Conservation (phyloP, 805 yeast genomes). For the Lipomyces mesembrius region DNA sequence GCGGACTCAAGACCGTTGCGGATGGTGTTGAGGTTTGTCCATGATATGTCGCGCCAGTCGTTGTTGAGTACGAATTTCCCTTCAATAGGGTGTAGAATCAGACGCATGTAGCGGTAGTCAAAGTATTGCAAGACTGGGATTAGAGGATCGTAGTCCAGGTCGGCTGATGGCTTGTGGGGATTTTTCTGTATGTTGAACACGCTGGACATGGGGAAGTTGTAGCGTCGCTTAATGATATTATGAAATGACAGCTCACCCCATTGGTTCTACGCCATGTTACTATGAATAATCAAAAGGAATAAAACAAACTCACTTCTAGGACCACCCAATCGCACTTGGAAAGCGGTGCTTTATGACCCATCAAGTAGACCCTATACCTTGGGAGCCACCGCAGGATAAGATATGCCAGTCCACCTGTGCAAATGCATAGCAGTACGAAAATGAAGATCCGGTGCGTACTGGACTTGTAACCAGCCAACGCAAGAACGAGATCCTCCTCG, state of each 20-base stretch:
- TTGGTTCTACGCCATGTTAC: conserved; percentile 57
- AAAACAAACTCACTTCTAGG: conserved; percentile 54
- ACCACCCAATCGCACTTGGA: conserved; percentile 92
- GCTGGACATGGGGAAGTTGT: conserved; percentile 72
- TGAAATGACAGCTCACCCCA: conserved; percentile 79
- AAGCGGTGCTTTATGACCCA: conserved; percentile 68
- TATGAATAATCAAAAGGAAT: background rate
- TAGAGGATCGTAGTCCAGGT: conserved; percentile 59
- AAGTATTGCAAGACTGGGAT: conserved; percentile 73
- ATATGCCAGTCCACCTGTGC: conserved; percentile 74
- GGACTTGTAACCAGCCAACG: conserved; percentile 85
- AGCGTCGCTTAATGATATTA: conserved; percentile 61
- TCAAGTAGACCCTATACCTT: conserved; percentile 64
- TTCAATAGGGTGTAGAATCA: conserved; percentile 83
- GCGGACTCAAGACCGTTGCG: conserved; percentile 68
- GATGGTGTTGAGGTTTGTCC: conserved; percentile 64
- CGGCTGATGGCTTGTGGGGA: conserved; percentile 19
- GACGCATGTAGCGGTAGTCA: conserved; percentile 79
- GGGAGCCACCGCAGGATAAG: conserved; percentile 87
- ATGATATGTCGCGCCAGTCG: conserved; percentile 82
- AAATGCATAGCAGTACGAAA: conserved; percentile 60
- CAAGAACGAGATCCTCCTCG: conserved; percentile 92
- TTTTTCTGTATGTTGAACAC: conserved; percentile 52
- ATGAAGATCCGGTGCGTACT: conserved; percentile 52
- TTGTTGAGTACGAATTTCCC: conserved; percentile 82